A percentile compares a stretch with the other conserved stretches of the same genome.
Conservation (phyloP, 768 basidiomycete species). For the Xanthoconium purpureum region DNA sequence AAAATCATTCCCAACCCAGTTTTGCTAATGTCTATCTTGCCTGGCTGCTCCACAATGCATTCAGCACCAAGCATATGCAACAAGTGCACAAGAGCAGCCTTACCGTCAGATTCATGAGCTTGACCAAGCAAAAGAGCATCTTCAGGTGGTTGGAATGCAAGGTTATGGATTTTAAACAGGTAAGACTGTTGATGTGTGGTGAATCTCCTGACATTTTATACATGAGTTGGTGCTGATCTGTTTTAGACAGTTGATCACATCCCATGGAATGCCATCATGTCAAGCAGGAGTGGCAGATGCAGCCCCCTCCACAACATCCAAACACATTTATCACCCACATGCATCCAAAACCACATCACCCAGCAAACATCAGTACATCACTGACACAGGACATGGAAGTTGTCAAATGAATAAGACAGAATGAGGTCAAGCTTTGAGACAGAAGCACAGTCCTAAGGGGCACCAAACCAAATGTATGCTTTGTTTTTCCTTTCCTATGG, state of each 20-base stretch:
- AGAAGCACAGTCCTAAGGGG: conserved; percentile 82
- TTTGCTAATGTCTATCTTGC: conserved; percentile 68
- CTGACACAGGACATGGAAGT: conserved; percentile 75
- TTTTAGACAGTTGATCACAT: background rate
- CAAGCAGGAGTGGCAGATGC: conserved; percentile 15
- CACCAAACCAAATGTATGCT: conserved; percentile 74
- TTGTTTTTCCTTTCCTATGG: background rate
- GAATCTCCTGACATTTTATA: background rate
- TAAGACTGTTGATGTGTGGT: conserved; percentile 25
- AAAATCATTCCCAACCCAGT: conserved; percentile 70
- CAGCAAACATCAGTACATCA: background rate
- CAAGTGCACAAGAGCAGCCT: conserved; percentile 75
- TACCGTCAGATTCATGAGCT: conserved; percentile 72
- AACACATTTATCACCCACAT: conserved; percentile 18
- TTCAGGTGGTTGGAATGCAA: conserved; percentile 82
- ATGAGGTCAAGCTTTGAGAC: conserved; percentile 76
- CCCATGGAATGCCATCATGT: conserved; percentile 14
- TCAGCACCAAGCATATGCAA: conserved; percentile 85
- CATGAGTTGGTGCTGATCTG: background rate
- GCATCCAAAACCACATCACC: conserved; percentile 3
- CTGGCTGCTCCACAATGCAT: conserved; percentile 71
- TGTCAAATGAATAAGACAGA: conserved; percentile 76
- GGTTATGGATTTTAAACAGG: conserved; percentile 24
- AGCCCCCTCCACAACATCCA: conserved; percentile 23
- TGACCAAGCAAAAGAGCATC: conserved; percentile 82